Conservation (phyloP, 2,329 filamentous ascomycete genomes). For the Cadophora sp. region DNA sequence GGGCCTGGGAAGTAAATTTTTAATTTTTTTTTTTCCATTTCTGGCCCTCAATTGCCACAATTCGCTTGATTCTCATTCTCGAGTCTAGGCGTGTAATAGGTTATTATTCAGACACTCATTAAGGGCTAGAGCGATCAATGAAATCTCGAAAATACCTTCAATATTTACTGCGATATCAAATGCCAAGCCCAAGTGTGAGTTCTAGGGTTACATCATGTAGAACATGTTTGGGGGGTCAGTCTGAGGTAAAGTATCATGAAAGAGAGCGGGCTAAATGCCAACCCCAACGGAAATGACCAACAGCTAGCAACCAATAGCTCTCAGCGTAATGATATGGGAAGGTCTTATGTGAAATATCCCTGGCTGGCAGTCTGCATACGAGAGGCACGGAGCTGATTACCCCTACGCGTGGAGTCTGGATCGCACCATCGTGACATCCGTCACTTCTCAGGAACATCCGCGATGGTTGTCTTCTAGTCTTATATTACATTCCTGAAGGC, state of each 20-base stretch:
- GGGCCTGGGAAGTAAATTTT: too few relatives aligned
- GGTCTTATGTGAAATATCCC: not conserved
- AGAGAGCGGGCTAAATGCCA: not conserved
- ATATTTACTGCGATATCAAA: too few relatives aligned
- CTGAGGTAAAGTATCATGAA: not conserved
- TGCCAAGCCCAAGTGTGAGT: too few relatives aligned
- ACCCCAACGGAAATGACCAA: not conserved
- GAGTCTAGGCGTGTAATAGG: too few relatives aligned
- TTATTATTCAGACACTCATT: too few relatives aligned
- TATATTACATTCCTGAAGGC: not conserved
- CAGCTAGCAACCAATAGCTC: not conserved
- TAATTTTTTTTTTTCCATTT: too few relatives aligned
- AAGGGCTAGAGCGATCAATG: too few relatives aligned
- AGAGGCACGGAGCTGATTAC: not conserved
- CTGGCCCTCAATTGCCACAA: too few relatives aligned
- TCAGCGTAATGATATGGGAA: not conserved
- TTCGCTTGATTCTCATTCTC: too few relatives aligned
- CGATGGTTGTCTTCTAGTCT: not conserved
- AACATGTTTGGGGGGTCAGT: too few relatives aligned
- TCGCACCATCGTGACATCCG: not conserved
- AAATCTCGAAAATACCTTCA: too few relatives aligned
- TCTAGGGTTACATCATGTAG: too few relatives aligned
- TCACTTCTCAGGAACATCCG: not conserved
- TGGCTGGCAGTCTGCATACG: not conserved
- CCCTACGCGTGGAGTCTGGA: not conserved